Conservation (phyloP, 73 alveolate genomes). For the Paramecium sonneborni region DNA sequence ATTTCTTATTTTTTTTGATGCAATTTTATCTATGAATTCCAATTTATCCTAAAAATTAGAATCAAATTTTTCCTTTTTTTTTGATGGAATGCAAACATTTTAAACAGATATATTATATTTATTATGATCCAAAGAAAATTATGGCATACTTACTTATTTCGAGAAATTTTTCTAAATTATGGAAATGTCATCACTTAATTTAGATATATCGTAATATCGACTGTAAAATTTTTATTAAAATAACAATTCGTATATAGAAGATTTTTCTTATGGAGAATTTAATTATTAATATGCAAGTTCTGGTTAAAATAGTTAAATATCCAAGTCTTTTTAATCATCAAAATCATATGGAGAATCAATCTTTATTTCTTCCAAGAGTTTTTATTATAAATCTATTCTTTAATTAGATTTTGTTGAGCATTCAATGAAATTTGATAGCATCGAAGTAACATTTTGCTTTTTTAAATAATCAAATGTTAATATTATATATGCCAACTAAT, state of each 20-base stretch:
- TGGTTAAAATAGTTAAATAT: not conserved
- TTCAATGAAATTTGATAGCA: not conserved
- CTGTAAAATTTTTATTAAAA: not conserved
- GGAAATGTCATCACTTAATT: not conserved
- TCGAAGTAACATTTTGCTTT: not conserved
- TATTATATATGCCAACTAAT: not conserved
- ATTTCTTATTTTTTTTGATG: not conserved
- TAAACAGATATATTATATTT: not conserved
- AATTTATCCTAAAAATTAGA: not conserved
- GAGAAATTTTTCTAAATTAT: not conserved
- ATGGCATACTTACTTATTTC: not conserved
- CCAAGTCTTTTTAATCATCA: not conserved
- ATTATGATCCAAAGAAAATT: not conserved
- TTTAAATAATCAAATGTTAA: not conserved
- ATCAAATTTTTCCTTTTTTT: not conserved
- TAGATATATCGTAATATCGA: not conserved
- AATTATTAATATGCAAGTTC: not conserved
- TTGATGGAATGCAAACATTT: not conserved
- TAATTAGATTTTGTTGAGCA: not conserved
- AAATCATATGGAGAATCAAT: not conserved
- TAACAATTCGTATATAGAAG: not conserved
- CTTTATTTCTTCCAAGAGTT: not conserved
- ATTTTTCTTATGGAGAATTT: not conserved
- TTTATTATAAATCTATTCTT: not conserved
- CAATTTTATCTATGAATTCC: not conserved